Evolutionary conservation across 495 filamentous ascomycete genomes (phyloP), one percentile per base, ranked within the genome.

Genomic region (Astrocystis sublimbata): DNA sequence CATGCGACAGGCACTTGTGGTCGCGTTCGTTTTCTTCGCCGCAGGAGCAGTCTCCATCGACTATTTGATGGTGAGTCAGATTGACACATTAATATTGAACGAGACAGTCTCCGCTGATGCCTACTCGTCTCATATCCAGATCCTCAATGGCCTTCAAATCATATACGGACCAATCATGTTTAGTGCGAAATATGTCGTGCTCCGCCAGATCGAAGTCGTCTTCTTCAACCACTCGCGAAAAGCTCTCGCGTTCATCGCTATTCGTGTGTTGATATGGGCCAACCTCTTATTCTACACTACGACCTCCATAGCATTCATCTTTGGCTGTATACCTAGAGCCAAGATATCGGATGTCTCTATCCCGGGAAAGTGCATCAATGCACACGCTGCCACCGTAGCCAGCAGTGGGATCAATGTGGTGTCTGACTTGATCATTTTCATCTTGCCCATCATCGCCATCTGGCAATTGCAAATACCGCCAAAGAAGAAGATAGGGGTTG

Each of bases 331-430:
- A 15, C 62, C 64, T 0, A 55, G 64, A 46, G 53, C 61, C n/a
- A 66, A 67, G 13, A 63, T 64, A 17, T 56, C 59, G 7, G 52
- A 64, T 17, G 65, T 67, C 10, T 56, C 40, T 4, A 41, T 63
- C 67, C 71, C 36, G 68, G 72, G 59, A 4, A 51, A 60, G 9
- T 89, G 86, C 65, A 75, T 88, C 58, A 78, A 74, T 63, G 66
- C 68, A 13, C 67, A 73, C 33, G 51, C 68, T 9, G 62, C 72
- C 10, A 73, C 71, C 57, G 81, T 84, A 63, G 65, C 69, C 6
- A 71, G 71, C 2, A 67, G 71, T n/a, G 60, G 65, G 42, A 64
- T 77, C 60, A 74, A 76, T 61, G 66, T 79, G 15, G 58, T 73
- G 19, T 77, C 76, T n/a, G 75, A 79, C 40, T 63, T 77, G 19